Conservation (phyloP, 495 filamentous ascomycete species). For the Penicillium psychrofluorescens region DNA sequence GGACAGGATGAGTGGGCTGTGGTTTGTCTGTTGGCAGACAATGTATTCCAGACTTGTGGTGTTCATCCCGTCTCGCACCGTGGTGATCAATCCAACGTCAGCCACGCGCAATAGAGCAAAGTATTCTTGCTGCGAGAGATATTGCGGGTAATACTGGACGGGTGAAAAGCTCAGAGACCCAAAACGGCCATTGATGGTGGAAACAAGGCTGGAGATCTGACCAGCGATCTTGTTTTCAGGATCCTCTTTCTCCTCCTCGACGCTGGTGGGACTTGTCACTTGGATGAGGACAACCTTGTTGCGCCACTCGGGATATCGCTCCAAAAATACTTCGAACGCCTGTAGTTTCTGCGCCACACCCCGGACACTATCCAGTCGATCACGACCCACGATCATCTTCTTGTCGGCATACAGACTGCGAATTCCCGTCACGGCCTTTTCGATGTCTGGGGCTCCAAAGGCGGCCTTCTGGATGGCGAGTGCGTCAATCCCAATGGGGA, state of each 20-base stretch:
- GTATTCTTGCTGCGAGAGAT: constrained; percentile 79
- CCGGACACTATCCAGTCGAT: constrained; percentile 80
- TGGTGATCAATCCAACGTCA: constrained; percentile 86
- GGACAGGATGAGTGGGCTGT: constrained; percentile 83
- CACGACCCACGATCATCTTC: constrained; percentile 91
- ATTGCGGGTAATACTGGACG: constrained; percentile 88
- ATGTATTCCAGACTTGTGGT: constrained; percentile 91
- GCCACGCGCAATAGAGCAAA: constrained; percentile 81
- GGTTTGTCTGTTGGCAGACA: constrained; percentile 75
- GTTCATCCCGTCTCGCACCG: constrained; percentile 93
- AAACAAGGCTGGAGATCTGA: constrained; percentile 79
- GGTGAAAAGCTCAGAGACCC: constrained; percentile 80
- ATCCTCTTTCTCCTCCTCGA: constrained; percentile 67
- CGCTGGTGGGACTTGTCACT: constrained; percentile 78
- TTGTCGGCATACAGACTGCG: constrained; percentile 68
- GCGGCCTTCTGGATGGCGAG: constrained; percentile 61
- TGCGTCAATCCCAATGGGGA: constrained; percentile 86
- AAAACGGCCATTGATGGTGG: constrained; percentile 82
- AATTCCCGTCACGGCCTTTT: constrained; percentile 57
- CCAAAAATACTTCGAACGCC: constrained; percentile 85
- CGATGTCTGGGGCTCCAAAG: constrained; percentile 57
- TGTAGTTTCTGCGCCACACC: constrained; percentile 90
- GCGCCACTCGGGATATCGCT: constrained; percentile 78
- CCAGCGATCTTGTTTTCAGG: constrained; percentile 63
- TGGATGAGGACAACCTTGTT: constrained; percentile 92